Base-by-base conservation (phyloP, 805 yeast genomes). In the Lipomyces chichibuensis region DNA sequence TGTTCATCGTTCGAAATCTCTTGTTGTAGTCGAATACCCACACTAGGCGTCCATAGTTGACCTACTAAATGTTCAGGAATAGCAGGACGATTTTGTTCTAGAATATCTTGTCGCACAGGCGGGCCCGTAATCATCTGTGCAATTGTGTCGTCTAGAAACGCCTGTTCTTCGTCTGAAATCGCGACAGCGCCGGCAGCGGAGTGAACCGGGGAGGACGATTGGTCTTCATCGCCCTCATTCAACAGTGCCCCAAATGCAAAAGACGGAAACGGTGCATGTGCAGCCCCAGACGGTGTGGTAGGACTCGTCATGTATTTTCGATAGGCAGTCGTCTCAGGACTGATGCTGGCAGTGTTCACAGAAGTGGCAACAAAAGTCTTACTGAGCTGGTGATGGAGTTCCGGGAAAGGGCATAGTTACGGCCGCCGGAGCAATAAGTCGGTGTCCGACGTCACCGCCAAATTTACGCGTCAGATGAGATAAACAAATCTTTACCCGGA, bases 191-290 rank as follows among this genome's bases (percentile, higher is more conserved):
- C 55, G 4, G 13, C 27, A 6, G 55, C 14, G 17, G 33, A 14
- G 32, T 14, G 55, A 17, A 7, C 37, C 7, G 23, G 7, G 1
- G 63, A 23, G 14, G 63, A 37, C 33, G 37, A 43, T 6, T 20
- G 37, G 35, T 13, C 23, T 29, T 43, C 66, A 8, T 57, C 63
- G 17, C 35, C 58, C 6, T 25, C 58, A 39, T 65, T 55, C 25
- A 66, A 57, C 43, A 66, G 25, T 11, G 57, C 71, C 49, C 67
- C 63, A 39, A 68, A 68, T 25, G 71, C 35, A 46, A 69, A 69
- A 27, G 71, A 62, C 33, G 70, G 70, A 39, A 69, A 67, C 54
- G 65, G 64, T n/a, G 68, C 62, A 11, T 35, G 49, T 8, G 55
- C 33, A 13, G 32, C 55, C n/a, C 33, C 55, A 29, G 55, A 25